Base-by-base conservation (phyloP, 768 basidiomycete species). In the Pleurotus pulmonarius region DNA sequence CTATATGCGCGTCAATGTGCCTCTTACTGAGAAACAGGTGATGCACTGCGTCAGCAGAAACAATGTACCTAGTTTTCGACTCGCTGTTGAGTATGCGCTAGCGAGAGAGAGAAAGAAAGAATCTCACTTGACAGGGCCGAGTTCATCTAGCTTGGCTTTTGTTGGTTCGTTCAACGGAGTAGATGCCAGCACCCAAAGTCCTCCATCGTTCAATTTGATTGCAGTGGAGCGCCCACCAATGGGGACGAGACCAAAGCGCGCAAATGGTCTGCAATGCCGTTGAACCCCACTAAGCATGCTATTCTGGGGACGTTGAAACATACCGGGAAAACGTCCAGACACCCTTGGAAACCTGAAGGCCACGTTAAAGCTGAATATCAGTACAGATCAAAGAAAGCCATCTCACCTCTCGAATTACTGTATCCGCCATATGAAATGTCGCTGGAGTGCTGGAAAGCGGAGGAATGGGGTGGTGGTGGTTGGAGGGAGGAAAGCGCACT, bases 211-310 rank as follows among this genome's bases (percentile, higher is more conserved):
- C 20, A 94, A 75, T 69, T 78, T 83, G 62, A 95, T 75, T 0
- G 92, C 94, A 0, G 92, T 95, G 5, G 90, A 86, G 45, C 94
- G 76, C 16, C 92, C 92, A 1, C 94, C 94, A 25, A 94, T 72
- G 3, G 91, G 90, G 13, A 92, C 62, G 24, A 91, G 6, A 7
- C 84, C 82, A 57, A 79, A 83, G 43, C 90, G 80, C 11, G 80
- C 65, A 64, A 91, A 92, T 1, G 88, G 86, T 45, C 88, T 88
- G 56, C 2, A 49, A 44, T 56, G 54, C 43, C 16, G 15, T 22
- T 5, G 20, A 34, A 18, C 34, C 11, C 4, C 37, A 20, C 43
- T 24, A 22, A 12, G 49, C 51, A 20, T 43, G 41, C 45, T 37
- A 15, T 8, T n/a, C 15, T 16, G 37, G 13, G 16, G 34, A 41